Evolutionary conservation across 2,329 filamentous ascomycete species (phyloP).

Genomic region (Penicillium sp.): DNA sequence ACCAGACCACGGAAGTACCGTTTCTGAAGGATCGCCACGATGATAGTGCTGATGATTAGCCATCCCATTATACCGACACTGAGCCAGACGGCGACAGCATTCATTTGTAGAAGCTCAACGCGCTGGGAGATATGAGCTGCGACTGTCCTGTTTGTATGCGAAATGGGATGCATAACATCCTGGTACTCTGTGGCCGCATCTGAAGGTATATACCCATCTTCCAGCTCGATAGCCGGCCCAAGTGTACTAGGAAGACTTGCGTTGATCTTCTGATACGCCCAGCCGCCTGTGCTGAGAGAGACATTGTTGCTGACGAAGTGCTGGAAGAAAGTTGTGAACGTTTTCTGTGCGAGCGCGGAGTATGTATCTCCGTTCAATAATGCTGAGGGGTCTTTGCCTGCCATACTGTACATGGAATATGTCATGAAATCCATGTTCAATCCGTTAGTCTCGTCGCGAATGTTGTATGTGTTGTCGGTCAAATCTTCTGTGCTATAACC

Average conservation of each 20-base stretch:
- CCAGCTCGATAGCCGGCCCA: too few relatives aligned
- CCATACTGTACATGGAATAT: conserved; percentile 29
- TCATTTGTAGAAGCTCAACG: conserved; percentile 19
- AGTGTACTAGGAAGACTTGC: conserved; percentile 5
- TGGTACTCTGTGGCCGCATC: conserved; percentile 1
- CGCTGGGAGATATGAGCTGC: conserved; percentile 4
- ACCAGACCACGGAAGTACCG: conserved; percentile 16
- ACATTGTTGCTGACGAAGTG: conserved; percentile 24
- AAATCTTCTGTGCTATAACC: conserved; percentile 17
- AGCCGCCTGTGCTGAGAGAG: conserved; percentile 10
- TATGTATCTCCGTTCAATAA: conserved; percentile 18
- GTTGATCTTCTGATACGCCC: conserved; percentile 26
- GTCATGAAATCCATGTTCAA: conserved; percentile 34
- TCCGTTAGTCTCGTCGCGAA: conserved; percentile 24
- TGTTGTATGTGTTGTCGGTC: conserved; percentile 25
- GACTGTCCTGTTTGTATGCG: conserved; percentile 16
- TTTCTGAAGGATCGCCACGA: conserved; percentile 12
- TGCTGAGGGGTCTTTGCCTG: conserved; percentile 17
- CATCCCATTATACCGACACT: conserved; percentile 16
- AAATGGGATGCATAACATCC: conserved; percentile 15
- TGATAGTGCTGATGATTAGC: conserved; percentile 10
- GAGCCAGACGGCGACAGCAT: conserved; percentile 17
- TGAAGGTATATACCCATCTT: too few relatives aligned
- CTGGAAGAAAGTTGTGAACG: conserved; percentile 33
- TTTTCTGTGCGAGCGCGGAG: conserved; percentile 16